phyloP scores from a whole-genome alignment of 768 basidiomycete genomes.

The Phylloporus sp. region DNA sequence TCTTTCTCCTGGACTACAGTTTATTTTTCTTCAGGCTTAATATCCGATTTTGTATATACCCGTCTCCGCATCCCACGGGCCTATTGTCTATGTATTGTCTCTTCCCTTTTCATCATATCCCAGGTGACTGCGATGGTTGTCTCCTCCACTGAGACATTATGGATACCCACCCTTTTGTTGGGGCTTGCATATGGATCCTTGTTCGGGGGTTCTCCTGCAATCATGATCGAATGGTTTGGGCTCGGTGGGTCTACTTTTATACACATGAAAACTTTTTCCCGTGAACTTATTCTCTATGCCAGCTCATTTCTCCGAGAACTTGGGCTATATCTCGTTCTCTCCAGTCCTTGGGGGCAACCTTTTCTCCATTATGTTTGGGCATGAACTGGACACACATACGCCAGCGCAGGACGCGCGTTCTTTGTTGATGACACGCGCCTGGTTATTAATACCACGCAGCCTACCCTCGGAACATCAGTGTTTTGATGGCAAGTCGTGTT shows the following conservation, averaged over 20 bases:
- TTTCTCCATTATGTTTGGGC: conserved; percentile 79
- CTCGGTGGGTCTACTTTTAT: conserved; percentile 50
- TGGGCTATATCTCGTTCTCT: conserved; percentile 75
- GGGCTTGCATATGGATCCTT: conserved; percentile 62
- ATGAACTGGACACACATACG: conserved; percentile 72
- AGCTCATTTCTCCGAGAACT: conserved; percentile 83
- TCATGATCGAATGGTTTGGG: conserved; percentile 88
- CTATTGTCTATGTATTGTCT: conserved; percentile 64
- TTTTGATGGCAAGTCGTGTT: conserved; percentile 55
- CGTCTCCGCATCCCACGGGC: conserved; percentile 60
- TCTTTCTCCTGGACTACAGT: not conserved
- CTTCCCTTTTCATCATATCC: conserved; percentile 64
- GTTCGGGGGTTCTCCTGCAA: conserved; percentile 69
- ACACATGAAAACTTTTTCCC: not conserved
- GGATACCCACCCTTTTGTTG: conserved; percentile 40
- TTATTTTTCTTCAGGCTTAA: conserved; percentile 44
- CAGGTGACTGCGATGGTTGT: conserved; percentile 58
- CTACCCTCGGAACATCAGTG: conserved; percentile 43
- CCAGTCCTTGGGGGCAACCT: conserved; percentile 77
- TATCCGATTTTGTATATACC: conserved; percentile 62
- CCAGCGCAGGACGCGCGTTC: conserved; percentile 8
- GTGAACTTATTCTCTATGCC: not conserved
- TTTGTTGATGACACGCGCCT: not conserved
- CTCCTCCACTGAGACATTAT: conserved; percentile 56
- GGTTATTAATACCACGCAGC: conserved; percentile 11